These are phyloP conservation scores for Chaetomium strumarium DNA, from an alignment of 2,329 filamentous ascomycete species.

Conservation along the genomic window DNA sequence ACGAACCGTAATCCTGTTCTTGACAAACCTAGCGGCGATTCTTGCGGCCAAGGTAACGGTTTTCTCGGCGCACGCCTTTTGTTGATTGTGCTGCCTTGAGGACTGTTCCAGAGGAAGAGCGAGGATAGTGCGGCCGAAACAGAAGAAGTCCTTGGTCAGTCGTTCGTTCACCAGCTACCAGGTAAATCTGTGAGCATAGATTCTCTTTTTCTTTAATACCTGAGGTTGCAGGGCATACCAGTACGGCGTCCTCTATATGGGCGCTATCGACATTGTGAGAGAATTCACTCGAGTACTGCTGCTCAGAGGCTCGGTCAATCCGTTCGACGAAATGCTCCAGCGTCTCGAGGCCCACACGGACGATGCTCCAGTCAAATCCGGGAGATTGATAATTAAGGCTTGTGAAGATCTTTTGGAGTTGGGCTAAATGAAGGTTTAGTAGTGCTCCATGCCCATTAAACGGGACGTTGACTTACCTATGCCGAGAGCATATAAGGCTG, in stretches of 20 bases:
- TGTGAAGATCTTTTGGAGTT: slow-evolving; percentile 47
- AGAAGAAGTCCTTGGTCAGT: slow-evolving; percentile 42
- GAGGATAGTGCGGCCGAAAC: slow-evolving; percentile 32
- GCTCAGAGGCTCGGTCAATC: slow-evolving; percentile 37
- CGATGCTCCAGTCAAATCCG: slow-evolving; percentile 44
- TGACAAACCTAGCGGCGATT: slow-evolving; percentile 41
- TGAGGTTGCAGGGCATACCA: slow-evolving; percentile 28
- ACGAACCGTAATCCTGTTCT: slow-evolving; percentile 38
- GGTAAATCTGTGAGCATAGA: slow-evolving; percentile 21
- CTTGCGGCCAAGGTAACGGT: slow-evolving; percentile 41
- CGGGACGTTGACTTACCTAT: slow-evolving; percentile 29
- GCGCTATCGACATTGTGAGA: slow-evolving; percentile 27
- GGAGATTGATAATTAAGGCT: slow-evolving; percentile 39
- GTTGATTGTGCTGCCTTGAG: slow-evolving; percentile 17
- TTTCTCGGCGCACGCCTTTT: slow-evolving; percentile 38
- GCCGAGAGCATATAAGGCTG: slow-evolving; percentile 45
- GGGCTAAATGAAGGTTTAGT: slow-evolving; percentile 29
- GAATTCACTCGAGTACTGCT: slow-evolving; percentile 34
- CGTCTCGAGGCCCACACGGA: slow-evolving; percentile 41
- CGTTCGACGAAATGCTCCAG: slow-evolving; percentile 42
- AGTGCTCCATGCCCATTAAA: background rate
- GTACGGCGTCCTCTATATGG: slow-evolving; percentile 43
- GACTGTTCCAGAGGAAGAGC: slow-evolving; percentile 20
- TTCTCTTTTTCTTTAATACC: background rate
- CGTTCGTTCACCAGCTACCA: slow-evolving; percentile 47